A percentile compares a stretch with the other conserved stretches of the same genome.
Conservation (phyloP, 1,284 basidiomycete genomes). For the Ustilago cynodontis region DNA sequence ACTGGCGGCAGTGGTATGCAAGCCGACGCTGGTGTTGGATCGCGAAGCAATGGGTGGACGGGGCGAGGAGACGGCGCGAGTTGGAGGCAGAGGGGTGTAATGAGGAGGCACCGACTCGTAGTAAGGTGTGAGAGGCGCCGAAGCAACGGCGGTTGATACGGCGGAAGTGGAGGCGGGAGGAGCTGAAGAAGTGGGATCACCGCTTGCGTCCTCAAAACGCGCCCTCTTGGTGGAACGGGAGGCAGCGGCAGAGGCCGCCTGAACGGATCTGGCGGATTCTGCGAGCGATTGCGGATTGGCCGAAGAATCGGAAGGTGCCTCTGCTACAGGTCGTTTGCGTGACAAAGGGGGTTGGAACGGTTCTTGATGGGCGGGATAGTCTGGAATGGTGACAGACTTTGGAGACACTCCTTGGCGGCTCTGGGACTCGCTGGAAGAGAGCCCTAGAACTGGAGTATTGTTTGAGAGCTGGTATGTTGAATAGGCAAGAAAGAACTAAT, state of each 20-base stretch:
- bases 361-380: conserved; percentile 19
- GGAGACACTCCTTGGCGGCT: conserved; percentile 29
- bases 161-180: conserved; percentile 15
- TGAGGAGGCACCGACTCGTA: conserved; percentile 35
- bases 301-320: conserved; percentile 12
- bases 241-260: conserved; percentile 39
- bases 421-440: conserved; percentile 28
- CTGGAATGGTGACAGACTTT: conserved; percentile 42
- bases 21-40: conserved; percentile 25
- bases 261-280: conserved; percentile 2
- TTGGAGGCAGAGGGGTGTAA: conserved; percentile 38
- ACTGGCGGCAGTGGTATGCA: neutral
- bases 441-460: conserved; percentile 47
- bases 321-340: conserved; percentile 44
- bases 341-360: conserved; percentile 32
- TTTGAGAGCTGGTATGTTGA: neutral
- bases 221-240: conserved; percentile 43
- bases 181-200: conserved; percentile 13
- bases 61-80: conserved; percentile 35
- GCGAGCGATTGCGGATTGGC: conserved; percentile 13
- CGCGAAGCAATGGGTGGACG: conserved; percentile 14
- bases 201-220: conserved; percentile 42
- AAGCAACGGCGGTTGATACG: neutral
- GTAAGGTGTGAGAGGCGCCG: conserved; percentile 22
- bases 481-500: neutral